These are phyloP conservation scores for Alloteropsis semialata DNA, from an alignment of 176 grass and related monocot species.

Conservation along the genomic window DNA sequence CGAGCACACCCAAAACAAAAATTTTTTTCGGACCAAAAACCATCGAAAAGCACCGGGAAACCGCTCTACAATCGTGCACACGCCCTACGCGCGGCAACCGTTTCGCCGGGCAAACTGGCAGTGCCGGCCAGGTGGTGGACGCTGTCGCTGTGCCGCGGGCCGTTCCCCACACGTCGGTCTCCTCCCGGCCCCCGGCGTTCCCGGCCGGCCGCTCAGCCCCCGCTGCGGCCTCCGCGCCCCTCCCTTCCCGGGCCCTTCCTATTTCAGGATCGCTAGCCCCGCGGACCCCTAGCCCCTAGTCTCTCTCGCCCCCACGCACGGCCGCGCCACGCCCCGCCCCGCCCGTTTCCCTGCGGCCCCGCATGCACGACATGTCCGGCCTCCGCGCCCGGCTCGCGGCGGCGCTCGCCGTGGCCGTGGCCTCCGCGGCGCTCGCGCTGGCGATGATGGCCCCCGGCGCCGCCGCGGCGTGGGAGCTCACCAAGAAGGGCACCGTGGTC, in stretches of 20 bases:
- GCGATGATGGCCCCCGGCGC: not conserved
- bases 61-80: too few relatives aligned
- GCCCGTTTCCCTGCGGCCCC: not conserved
- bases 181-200: slow-evolving; percentile 1
- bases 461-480: not conserved
- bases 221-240: not conserved
- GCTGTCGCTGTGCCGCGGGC: too few relatives aligned
- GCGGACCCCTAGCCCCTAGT: slow-evolving; percentile 18
- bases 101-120: too few relatives aligned
- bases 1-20: too few relatives aligned
- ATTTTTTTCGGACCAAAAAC: too few relatives aligned
- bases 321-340: too few relatives aligned
- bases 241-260: slow-evolving; percentile 13
- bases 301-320: not conserved
- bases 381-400: slow-evolving; percentile 12
- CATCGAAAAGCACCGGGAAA: too few relatives aligned
- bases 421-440: not conserved
- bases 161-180: too few relatives aligned
- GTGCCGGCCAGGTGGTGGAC: too few relatives aligned
- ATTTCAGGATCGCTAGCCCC: slow-evolving; percentile 16
- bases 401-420: not conserved
- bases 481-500: slow-evolving; percentile 23
- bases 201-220: slow-evolving; percentile 24
- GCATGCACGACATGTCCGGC: slow-evolving; percentile 5
- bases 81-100: too few relatives aligned